Base-by-base conservation (phyloP, 2,329 filamentous ascomycete genomes). In the Metarhizium robertsii region DNA sequence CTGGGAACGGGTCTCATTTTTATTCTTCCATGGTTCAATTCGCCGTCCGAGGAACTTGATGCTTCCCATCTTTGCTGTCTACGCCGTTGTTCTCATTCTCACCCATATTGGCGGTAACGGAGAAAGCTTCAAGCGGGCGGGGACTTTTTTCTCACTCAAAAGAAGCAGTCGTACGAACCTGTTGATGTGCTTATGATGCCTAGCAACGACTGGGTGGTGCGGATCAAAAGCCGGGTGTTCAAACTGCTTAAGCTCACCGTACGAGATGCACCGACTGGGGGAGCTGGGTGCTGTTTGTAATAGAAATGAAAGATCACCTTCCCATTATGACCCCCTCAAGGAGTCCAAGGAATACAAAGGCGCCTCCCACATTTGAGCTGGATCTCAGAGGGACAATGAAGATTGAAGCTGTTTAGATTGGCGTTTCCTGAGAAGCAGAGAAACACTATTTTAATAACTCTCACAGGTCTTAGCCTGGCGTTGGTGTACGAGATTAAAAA, bases 61-160 rank as follows among this genome's bases (percentile, higher is more conserved):
- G 14, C 68, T 69, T 7, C 64, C 63, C 3, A 66, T 72, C 34
- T 66, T 64, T 8, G 55, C 71, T 30, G 61, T 75, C 36, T 71
- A 66, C 66, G 56, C 68, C 20, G 3, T 61, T 30, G 62, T 70
- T 38, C 62, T 71, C n/a, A 16, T 66, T 32, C 53, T 71, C 36
- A 71, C 69, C 2, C 69, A 71, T 25, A 55, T 69, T 43, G 65
- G 65, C n/a, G 55, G 40, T 6, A 34, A 40, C 36, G 64, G 50
- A 3, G 49, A 57, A 4, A 42, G 36, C 16, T 38, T 52, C 36
- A 52, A 51, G 45, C 56, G 55, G 51, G 50, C 18, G n/a, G 40
- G 29, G 34, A 53, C 18, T 8, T 34, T 45, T 48, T 62, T 50
- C 52, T 60, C 49, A 52, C 59, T 54, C n/a, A 53, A 34, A 59